Evolutionary conservation across 1,284 basidiomycete species (phyloP).

Genomic region (Trametes pubescens): DNA sequence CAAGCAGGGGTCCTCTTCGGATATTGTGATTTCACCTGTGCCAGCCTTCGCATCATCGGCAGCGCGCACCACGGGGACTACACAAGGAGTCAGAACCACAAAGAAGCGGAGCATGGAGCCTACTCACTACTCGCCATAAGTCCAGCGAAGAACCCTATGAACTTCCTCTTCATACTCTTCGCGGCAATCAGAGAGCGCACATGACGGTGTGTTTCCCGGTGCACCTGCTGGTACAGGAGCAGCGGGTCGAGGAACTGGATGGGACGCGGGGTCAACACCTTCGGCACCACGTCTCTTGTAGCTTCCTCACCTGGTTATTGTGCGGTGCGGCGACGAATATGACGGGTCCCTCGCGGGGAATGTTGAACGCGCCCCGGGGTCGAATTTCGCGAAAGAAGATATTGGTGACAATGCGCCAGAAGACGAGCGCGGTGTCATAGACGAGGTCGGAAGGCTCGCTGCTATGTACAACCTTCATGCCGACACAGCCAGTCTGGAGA

Average conservation of each 20-base stretch:
- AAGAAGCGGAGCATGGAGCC: constrained; percentile 1
- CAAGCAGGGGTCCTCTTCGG: constrained; percentile 79
- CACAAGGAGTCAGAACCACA: constrained; percentile 29
- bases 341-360: constrained; percentile 91
- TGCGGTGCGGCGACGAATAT: constrained; percentile 98
- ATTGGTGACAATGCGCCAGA: constrained; percentile 89
- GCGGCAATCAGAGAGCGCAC: constrained; percentile 96
- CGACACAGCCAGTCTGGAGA: constrained; percentile 20
- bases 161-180: constrained; percentile 84
- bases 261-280: constrained; percentile 11
- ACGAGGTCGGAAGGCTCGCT: constrained; percentile 38
- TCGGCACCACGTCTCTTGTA: constrained; percentile 7
- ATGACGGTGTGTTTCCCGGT: constrained; percentile 84
- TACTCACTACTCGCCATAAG: constrained; percentile 92
- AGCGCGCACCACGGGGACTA: constrained; percentile 94
- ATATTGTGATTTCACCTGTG: constrained; percentile 77
- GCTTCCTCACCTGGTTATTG: constrained; percentile 83
- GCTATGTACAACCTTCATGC: constrained; percentile 26
- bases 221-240: constrained; percentile 88
- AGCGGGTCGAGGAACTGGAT: constrained; percentile 94
- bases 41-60: constrained; percentile 89
- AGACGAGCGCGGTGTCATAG: constrained; percentile 75
- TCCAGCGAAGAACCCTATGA: constrained; percentile 85
- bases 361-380: constrained; percentile 94
- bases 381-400: constrained; percentile 98